Conservation (phyloP, 176 grass and related monocot species). For the Melocanna baccifera region DNA sequence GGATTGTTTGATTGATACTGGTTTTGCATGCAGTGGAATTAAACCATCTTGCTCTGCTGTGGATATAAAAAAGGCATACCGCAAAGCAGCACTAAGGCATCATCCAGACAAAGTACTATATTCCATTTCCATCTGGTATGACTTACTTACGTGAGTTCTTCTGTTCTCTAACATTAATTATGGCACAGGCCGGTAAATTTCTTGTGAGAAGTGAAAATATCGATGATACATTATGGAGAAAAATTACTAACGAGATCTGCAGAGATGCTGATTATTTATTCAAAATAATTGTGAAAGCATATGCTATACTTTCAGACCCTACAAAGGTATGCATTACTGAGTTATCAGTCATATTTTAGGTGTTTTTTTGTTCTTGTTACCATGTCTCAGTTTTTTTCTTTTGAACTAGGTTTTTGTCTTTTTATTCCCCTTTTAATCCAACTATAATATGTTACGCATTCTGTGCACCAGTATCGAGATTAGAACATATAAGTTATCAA, state of each 20-base stretch:
- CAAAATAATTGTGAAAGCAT: constrained; percentile 88
- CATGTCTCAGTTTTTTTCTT: neutral
- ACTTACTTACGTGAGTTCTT: constrained; percentile 1
- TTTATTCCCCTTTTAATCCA: neutral
- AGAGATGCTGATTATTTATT: constrained; percentile 85
- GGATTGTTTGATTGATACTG: constrained; percentile 4
- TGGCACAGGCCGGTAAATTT: constrained; percentile 60
- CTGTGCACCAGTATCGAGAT: neutral
- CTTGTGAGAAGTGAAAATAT: constrained; percentile 75
- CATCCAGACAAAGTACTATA: constrained; percentile 75
- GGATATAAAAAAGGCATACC: constrained; percentile 84
- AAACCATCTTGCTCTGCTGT: constrained; percentile 59
- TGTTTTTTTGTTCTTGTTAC: constrained; percentile 7
- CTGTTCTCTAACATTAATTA: constrained; percentile 31
- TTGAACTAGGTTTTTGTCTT: neutral
- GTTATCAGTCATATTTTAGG: constrained; percentile 1
- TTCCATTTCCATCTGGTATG: constrained; percentile 22
- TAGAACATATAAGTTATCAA: neutral
- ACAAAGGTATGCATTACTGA: constrained; percentile 51
- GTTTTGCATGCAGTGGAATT: constrained; percentile 63
- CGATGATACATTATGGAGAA: constrained; percentile 47
- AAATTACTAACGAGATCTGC: constrained; percentile 49
- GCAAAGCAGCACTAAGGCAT: constrained; percentile 83
- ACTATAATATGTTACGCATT: neutral
- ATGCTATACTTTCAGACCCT: constrained; percentile 72